Evolutionary conservation across 306 rosid genomes (phyloP).

Genomic region (Phaseolus lunatus): DNA sequence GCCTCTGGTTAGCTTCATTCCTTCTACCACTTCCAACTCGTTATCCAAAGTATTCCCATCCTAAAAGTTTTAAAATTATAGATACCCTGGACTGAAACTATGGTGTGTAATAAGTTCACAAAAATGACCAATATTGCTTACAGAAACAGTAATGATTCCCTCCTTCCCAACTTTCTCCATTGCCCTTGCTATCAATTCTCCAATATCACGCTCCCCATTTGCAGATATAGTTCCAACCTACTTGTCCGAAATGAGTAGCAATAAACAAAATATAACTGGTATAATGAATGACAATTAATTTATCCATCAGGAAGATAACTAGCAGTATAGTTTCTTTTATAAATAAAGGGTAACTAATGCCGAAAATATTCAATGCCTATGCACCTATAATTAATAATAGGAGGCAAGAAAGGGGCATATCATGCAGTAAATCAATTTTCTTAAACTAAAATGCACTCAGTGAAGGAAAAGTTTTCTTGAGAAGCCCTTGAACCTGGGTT

Average conservation of each 20-base stretch:
- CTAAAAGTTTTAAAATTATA: conserved; percentile 53
- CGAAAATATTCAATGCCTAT: conserved; percentile 23
- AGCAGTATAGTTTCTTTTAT: not conserved
- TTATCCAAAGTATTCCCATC: conserved; percentile 95
- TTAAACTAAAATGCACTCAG: conserved; percentile 41
- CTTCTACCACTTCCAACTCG: conserved; percentile 97
- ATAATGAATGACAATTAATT: not conserved
- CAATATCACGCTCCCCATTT: conserved; percentile 90
- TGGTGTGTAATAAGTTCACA: not conserved
- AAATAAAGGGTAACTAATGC: conserved; percentile 12
- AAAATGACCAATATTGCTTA: conserved; percentile 51
- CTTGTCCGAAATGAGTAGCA: conserved; percentile 21
- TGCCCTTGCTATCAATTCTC: conserved; percentile 92
- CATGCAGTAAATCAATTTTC: conserved; percentile 8
- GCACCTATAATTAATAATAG: conserved; percentile 26
- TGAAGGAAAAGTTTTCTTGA: conserved; percentile 25
- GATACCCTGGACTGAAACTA: conserved; percentile 35
- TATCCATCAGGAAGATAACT: conserved; percentile 24
- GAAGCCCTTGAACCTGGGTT: conserved; percentile 75
- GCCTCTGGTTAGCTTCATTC: conserved; percentile 90
- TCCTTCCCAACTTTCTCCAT: conserved; percentile 99
- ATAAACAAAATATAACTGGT: not conserved
- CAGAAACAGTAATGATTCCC: conserved; percentile 93
- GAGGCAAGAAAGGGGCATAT: conserved; percentile 6
- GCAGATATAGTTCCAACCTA: conserved; percentile 98